Evolutionary conservation across 371 early-diverging fungal genomes (phyloP).

Genomic region (Capillidium rhysosporum): DNA sequence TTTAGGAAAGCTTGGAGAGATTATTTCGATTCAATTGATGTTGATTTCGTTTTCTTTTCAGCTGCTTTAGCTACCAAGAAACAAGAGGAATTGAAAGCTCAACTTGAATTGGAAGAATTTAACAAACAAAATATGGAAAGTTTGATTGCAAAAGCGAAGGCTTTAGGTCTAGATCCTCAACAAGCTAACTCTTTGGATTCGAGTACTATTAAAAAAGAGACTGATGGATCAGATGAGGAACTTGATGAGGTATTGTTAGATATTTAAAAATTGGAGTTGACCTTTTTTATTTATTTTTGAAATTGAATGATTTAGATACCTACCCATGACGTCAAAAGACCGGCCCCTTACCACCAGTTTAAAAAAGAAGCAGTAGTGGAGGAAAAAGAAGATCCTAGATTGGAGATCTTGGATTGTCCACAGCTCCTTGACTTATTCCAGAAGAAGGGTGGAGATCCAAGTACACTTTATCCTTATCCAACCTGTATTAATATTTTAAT

Average conservation of each 20-base stretch:
- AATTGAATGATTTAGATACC: too few relatives aligned
- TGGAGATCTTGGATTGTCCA: neutral
- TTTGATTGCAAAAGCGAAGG: constrained; percentile 12
- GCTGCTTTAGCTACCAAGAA: constrained; percentile 40
- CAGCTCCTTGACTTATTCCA: neutral
- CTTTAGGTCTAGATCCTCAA: neutral
- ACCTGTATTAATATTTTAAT: neutral
- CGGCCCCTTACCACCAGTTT: constrained; percentile 1
- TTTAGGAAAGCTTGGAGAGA: constrained; percentile 62
- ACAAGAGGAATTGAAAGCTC: constrained; percentile 14
- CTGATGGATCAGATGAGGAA: constrained; percentile 13
- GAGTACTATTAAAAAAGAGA: neutral
- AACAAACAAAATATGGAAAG: too few relatives aligned
- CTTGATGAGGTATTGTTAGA: constrained; percentile 3
- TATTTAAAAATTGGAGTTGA: too few relatives aligned
- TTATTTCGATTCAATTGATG: constrained; percentile 58
- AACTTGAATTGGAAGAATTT: too few relatives aligned
- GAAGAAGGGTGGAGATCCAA: neutral
- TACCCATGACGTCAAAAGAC: too few relatives aligned
- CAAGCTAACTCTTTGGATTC: neutral
- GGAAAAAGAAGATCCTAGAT: constrained; percentile 5
- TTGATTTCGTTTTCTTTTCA: constrained; percentile 81
- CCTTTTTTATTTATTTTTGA: too few relatives aligned
- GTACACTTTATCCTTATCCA: neutral
- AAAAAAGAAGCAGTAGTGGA: constrained; percentile 8